A percentile compares a stretch with the other conserved stretches of the same genome.
phyloP scores from a whole-genome alignment of 1,284 basidiomycete species.

The Apiotrichum montevideense region DNA sequence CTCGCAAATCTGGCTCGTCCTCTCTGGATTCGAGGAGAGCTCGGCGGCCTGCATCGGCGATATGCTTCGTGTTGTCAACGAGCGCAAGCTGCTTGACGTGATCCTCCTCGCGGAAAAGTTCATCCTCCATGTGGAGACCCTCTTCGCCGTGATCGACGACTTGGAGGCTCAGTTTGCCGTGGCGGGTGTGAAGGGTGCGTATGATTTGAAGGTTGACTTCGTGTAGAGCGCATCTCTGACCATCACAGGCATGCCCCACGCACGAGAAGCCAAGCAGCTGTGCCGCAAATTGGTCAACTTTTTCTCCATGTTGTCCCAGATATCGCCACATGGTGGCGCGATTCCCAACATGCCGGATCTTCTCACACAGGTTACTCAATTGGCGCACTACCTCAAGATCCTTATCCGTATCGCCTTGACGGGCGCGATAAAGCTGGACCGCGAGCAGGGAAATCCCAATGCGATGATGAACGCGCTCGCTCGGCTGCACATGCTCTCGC shows the following conservation, averaged over 20 bases:
- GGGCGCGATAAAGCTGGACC: slow-evolving; percentile 88
- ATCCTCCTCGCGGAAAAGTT: slow-evolving; percentile 98
- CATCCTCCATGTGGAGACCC: slow-evolving; percentile 94
- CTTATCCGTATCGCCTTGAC: slow-evolving; percentile 96
- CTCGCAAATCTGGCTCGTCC: slow-evolving; percentile 97
- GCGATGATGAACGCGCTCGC: slow-evolving; percentile 88
- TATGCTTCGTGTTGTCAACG: slow-evolving; percentile 96
- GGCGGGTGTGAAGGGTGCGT: slow-evolving; percentile 72
- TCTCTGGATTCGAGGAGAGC: slow-evolving; percentile 97
- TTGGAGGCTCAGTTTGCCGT: slow-evolving; percentile 83
- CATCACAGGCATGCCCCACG: slow-evolving; percentile 83
- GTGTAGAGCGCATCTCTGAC: too few species aligned
- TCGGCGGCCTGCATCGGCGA: slow-evolving; percentile 99
- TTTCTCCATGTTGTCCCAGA: slow-evolving; percentile 80
- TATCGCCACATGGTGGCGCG: slow-evolving; percentile 28
- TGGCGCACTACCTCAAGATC: slow-evolving; percentile 99
- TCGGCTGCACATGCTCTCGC: slow-evolving; percentile 82
- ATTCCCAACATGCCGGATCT: slow-evolving; percentile 85
- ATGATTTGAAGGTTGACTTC: too few species aligned
- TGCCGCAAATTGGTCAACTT: slow-evolving; percentile 99
- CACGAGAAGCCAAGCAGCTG: slow-evolving; percentile 94
- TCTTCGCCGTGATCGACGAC: slow-evolving; percentile 96
- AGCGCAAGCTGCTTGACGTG: slow-evolving; percentile 89
- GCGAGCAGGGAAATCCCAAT: slow-evolving; percentile 72
- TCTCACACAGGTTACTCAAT: slow-evolving; percentile 92